phyloP scores from a whole-genome alignment of 2,329 filamentous ascomycete species.

The Microdochium trichocladiopsis region DNA sequence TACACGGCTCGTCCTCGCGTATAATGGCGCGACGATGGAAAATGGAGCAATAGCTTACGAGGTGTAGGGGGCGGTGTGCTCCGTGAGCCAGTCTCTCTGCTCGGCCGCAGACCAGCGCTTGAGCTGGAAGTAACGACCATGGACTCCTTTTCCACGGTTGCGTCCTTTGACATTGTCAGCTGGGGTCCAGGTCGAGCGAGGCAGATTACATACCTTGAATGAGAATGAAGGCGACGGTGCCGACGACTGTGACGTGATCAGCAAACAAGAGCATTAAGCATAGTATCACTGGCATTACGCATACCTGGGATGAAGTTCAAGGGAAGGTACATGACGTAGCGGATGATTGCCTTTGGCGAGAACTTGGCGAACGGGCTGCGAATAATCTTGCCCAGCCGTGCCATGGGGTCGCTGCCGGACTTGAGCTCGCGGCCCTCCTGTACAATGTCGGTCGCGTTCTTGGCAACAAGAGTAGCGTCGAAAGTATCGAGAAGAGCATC shows the following conservation, averaged over 20 bases:
- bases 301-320: conserved; percentile 78
- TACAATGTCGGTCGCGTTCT: conserved; percentile 53
- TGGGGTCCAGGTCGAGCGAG: conserved; percentile 12
- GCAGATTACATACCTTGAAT: conserved; percentile 55
- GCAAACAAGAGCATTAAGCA: neutral
- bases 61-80: conserved; percentile 70
- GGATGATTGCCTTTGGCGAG: conserved; percentile 56
- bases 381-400: conserved; percentile 48
- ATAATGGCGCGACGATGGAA: too few relatives aligned
- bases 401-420: conserved; percentile 47
- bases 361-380: conserved; percentile 52
- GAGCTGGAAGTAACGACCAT: conserved; percentile 77
- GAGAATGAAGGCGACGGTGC: conserved; percentile 72
- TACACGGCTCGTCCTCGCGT: too few relatives aligned
- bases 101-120: conserved; percentile 70
- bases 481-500: conserved; percentile 85
- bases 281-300: neutral
- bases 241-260: conserved; percentile 49
- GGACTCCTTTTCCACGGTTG: conserved; percentile 9
- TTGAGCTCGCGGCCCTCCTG: conserved; percentile 69
- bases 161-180: conserved; percentile 27
- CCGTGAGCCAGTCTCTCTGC: conserved; percentile 60
- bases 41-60: conserved; percentile 47
- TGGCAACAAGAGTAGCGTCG: conserved; percentile 60
- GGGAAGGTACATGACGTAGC: conserved; percentile 80